These are phyloP conservation scores for Aspergillus ibericus DNA, from an alignment of 2,329 filamentous ascomycete species.

Conservation along the genomic window DNA sequence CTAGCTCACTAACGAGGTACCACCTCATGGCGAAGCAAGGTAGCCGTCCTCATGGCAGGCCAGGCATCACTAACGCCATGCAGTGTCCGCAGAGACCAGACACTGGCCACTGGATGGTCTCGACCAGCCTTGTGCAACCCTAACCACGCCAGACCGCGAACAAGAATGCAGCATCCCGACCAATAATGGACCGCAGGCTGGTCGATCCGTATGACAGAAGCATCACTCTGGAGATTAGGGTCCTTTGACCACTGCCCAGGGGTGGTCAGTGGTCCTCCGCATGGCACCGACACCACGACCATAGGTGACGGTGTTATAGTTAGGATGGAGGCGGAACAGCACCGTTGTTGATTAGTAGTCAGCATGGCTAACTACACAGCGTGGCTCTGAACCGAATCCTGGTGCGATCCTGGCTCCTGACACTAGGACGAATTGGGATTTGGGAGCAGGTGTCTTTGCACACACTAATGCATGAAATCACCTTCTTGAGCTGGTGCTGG, in stretches of 20 bases:
- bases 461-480: conserved; percentile 23
- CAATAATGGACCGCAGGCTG: background rate
- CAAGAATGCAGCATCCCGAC: background rate
- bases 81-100: background rate
- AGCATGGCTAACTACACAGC: background rate
- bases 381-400: background rate
- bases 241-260: background rate
- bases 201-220: background rate
- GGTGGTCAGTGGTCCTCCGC: background rate
- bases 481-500: background rate
- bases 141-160: background rate
- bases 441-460: background rate
- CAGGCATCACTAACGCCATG: background rate
- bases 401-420: background rate
- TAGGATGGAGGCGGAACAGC: background rate
- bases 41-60: background rate
- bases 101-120: background rate
- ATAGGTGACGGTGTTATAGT: background rate
- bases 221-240: background rate
- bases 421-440: conserved; percentile 13
- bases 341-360: background rate
- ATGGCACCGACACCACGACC: too few relatives aligned
- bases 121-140: background rate
- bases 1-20: background rate
- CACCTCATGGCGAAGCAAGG: background rate